Conservation (phyloP, 805 yeast species). For the Candida maesae region DNA sequence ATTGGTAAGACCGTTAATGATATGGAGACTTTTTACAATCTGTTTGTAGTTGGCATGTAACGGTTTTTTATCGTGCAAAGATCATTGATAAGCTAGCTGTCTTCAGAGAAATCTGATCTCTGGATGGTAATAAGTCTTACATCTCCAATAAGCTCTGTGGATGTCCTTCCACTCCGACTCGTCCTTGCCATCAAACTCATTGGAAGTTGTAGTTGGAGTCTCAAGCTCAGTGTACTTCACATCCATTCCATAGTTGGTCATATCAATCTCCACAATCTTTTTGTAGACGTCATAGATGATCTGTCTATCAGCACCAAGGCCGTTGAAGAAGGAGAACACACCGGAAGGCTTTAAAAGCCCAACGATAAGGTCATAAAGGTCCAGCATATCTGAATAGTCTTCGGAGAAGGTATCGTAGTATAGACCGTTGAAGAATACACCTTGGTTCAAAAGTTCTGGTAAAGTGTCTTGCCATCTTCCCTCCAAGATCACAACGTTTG, state of each 20-base stretch:
- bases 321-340: conserved; percentile 86
- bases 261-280: conserved; percentile 74
- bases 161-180: conserved; percentile 59
- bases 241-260: conserved; percentile 71
- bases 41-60: no score
- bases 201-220: conserved; percentile 41
- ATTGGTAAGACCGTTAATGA: no score
- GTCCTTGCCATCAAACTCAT: conserved; percentile 31
- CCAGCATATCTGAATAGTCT: conserved; percentile 85
- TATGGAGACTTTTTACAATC: no score
- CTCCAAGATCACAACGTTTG: conserved; percentile 66
- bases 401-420: conserved; percentile 94
- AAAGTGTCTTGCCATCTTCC: conserved; percentile 94
- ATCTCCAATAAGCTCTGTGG: conserved; percentile 63
- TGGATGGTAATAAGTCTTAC: conserved; percentile 67
- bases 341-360: conserved; percentile 83
- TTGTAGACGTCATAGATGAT: conserved; percentile 81
- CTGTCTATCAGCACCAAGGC: conserved; percentile 77
- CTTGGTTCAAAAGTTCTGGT: conserved; percentile 57
- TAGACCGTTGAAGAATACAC: conserved; percentile 82
- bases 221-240: conserved; percentile 50
- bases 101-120: conserved; percentile 43
- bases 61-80: no score
- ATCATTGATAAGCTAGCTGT: background rate
- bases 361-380: conserved; percentile 73